phyloP scores from a whole-genome alignment of 495 filamentous ascomycete species.

The Amphirosellinia nigrospora region DNA sequence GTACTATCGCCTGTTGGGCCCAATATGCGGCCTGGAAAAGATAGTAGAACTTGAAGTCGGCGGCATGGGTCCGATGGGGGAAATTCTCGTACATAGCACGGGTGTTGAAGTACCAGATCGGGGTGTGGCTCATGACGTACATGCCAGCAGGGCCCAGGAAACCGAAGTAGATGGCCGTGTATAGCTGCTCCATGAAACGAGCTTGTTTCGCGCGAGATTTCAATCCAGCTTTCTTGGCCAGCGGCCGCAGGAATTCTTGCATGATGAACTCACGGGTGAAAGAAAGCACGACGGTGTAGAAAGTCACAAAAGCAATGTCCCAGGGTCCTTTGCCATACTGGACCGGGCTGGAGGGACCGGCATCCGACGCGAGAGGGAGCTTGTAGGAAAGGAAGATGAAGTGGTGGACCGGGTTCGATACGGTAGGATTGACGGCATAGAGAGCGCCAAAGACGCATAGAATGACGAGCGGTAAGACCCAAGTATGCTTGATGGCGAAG shows the following conservation, averaged over 20 bases:
- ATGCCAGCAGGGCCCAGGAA: conserved; percentile 85
- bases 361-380: conserved; percentile 57
- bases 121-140: conserved; percentile 88
- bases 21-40: conserved; percentile 95
- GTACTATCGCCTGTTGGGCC: conserved; percentile 92
- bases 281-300: conserved; percentile 86
- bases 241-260: conserved; percentile 85
- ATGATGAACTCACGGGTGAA: conserved; percentile 98
- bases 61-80: conserved; percentile 86
- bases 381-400: conserved; percentile 95
- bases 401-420: conserved; percentile 80
- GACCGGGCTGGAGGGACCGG: conserved; percentile 57
- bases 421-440: conserved; percentile 79
- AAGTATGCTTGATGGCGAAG: conserved; percentile 74
- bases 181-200: conserved; percentile 97
- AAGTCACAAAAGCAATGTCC: conserved; percentile 89
- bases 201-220: conserved; percentile 78
- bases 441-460: conserved; percentile 66
- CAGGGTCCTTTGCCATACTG: conserved; percentile 97
- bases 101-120: conserved; percentile 99
- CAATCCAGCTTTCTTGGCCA: conserved; percentile 75
- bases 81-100: conserved; percentile 87
- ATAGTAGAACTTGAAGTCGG: conserved; percentile 95
- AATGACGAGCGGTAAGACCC: conserved; percentile 79
- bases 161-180: conserved; percentile 94